Percentiles rank a stretch among this genome's conserved stretches.
These are phyloP conservation scores for Bathelium albidoporum DNA, from an alignment of 495 filamentous ascomycete genomes.

Conservation along the genomic window DNA sequence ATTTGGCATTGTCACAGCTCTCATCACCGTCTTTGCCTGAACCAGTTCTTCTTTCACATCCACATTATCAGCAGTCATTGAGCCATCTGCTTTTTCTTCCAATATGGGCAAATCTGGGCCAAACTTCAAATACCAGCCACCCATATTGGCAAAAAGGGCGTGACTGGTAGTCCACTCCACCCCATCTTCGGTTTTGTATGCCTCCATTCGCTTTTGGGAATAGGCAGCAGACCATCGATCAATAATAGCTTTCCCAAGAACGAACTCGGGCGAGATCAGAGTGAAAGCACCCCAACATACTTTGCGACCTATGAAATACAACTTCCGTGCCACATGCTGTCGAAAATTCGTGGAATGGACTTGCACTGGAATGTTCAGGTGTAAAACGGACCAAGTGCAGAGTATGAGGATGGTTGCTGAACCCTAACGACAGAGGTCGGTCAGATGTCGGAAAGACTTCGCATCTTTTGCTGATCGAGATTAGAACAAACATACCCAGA, in stretches of 20 bases:
- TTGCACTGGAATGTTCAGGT: constrained; percentile 2
- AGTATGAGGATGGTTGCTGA: constrained; percentile 5
- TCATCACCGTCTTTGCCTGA: neutral
- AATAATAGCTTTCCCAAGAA: constrained; percentile 5
- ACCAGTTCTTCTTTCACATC: neutral
- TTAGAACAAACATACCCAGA: neutral
- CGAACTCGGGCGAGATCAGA: constrained; percentile 7
- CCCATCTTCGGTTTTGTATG: neutral
- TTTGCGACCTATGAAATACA: neutral
- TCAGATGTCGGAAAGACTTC: neutral
- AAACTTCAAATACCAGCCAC: neutral
- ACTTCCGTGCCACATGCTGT: neutral
- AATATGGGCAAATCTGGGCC: neutral
- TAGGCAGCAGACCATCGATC: neutral
- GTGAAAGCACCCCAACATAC: neutral
- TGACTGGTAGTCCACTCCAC: neutral
- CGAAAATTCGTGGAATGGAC: neutral
- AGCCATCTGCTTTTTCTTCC: neutral
- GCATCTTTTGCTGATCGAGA: neutral
- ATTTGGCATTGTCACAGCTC: neutral
- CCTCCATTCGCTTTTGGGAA: neutral
- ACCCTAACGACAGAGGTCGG: neutral
- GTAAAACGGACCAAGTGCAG: constrained; percentile 8
- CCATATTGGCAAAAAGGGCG: constrained; percentile 6
- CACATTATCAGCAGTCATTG: no score